Evolutionary conservation across 2,329 filamentous ascomycete species (phyloP).

Genomic region (Mycosphaerella sp.): DNA sequence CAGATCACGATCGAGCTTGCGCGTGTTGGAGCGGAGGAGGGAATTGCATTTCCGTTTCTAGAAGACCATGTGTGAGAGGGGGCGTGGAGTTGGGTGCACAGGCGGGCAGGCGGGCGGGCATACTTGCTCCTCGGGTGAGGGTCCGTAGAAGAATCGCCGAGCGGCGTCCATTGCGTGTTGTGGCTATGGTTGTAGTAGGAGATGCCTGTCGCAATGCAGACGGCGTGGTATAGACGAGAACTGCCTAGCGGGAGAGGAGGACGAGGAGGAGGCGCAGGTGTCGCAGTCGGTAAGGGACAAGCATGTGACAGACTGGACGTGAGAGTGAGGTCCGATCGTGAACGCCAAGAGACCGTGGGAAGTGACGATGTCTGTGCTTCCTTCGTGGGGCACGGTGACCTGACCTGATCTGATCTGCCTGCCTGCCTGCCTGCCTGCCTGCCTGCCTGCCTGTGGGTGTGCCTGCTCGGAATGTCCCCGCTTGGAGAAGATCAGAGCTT

Average conservation of each 20-base stretch:
- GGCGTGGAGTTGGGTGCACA: neutral
- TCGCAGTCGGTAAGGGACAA: neutral
- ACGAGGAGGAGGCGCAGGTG: neutral
- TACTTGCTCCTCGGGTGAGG: conserved; percentile 90
- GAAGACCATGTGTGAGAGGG: neutral
- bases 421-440: no score
- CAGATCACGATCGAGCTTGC: conserved; percentile 93
- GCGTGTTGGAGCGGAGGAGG: conserved; percentile 81
- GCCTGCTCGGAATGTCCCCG: neutral
- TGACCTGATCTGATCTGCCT: no score
- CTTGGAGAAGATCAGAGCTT: conserved; percentile 1
- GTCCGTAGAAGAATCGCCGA: conserved; percentile 80
- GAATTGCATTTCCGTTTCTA: conserved; percentile 94
- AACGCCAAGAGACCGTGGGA: neutral
- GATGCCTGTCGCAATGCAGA: neutral
- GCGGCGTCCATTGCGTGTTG: conserved; percentile 68
- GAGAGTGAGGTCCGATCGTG: neutral
- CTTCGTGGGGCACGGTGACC: neutral
- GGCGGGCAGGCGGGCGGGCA: conserved; percentile 23
- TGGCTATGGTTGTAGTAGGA: neutral
- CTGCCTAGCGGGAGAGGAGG: neutral
- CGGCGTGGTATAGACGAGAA: neutral
- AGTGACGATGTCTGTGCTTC: neutral
- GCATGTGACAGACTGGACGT: neutral
- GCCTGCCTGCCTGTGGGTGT: no score